Conservation (phyloP, 1,139 yeast species). For the Debaryomyces subglobosus region DNA sequence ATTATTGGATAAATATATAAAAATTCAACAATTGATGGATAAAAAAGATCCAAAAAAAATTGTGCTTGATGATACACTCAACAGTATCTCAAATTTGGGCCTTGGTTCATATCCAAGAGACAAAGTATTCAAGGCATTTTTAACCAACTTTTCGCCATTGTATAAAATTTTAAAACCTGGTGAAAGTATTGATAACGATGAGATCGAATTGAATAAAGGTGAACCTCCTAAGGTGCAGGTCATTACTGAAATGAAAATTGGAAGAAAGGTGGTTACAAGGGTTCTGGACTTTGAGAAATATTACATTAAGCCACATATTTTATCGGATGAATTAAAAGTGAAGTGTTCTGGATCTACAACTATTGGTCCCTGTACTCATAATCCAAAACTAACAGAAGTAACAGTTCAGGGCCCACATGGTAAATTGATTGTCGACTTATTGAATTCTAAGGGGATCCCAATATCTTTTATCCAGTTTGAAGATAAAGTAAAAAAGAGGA, state of each 20-base stretch:
- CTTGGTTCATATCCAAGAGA: slow-evolving; percentile 48
- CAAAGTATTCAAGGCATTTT: slow-evolving; percentile 50
- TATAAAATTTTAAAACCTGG: slow-evolving; percentile 58
- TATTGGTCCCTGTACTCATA: slow-evolving; percentile 55
- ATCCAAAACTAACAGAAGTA: slow-evolving; percentile 65
- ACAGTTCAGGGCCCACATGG: slow-evolving; percentile 92
- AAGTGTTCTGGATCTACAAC: slow-evolving; percentile 92
- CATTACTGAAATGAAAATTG: slow-evolving; percentile 75
- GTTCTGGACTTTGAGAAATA: slow-evolving; percentile 71
- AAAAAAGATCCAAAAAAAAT: slow-evolving; percentile 52
- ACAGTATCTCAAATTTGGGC: slow-evolving; percentile 27
- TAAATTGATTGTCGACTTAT: slow-evolving; percentile 55
- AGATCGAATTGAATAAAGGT: slow-evolving; percentile 55
- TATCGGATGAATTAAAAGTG: slow-evolving; percentile 71
- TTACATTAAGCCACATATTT: slow-evolving; percentile 61
- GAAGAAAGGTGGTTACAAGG: slow-evolving; percentile 78
- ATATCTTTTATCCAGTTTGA: slow-evolving; percentile 65
- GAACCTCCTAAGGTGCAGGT: slow-evolving; percentile 67
- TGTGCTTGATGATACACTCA: slow-evolving; percentile 51
- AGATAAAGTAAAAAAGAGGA: slow-evolving; percentile 64
- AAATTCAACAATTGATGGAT: slow-evolving; percentile 49
- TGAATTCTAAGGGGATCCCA: slow-evolving; percentile 70
- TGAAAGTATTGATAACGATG: slow-evolving; percentile 37
- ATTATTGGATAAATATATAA: slow-evolving; percentile 59
- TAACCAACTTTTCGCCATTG: slow-evolving; percentile 57